Evolutionary conservation across 2,329 filamentous ascomycete genomes (phyloP).

Genomic region (Zalaria sp.): DNA sequence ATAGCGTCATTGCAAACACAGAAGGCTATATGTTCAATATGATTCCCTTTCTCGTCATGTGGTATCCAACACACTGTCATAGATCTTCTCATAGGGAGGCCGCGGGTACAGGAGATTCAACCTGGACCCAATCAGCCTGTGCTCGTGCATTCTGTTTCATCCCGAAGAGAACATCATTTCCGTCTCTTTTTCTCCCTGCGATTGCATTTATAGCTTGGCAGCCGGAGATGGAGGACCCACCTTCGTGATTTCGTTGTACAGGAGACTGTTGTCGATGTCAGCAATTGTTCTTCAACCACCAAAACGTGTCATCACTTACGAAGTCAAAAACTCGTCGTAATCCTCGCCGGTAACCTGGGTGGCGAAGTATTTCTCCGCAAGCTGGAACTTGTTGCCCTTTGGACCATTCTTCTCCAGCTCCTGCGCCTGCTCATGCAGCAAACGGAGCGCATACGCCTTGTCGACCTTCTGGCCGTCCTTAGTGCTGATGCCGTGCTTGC

Average conservation of each 20-base stretch:
- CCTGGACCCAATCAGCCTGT: no score
- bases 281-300: conserved; percentile 4
- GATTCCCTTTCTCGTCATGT: no score
- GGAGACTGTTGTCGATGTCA: conserved; percentile 39
- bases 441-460: conserved; percentile 75
- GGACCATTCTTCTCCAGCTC: conserved; percentile 59
- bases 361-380: conserved; percentile 87
- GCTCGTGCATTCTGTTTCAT: no score
- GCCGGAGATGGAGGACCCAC: conserved; percentile 48
- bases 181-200: no score
- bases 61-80: no score
- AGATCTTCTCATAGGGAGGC: no score
- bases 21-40: no score
- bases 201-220: conserved; percentile 25
- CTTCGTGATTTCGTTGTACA: conserved; percentile 80
- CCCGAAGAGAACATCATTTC: no score
- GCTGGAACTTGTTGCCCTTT: conserved; percentile 80
- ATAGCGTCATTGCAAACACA: no score
- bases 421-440: conserved; percentile 76
- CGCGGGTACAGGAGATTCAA: no score
- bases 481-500: conserved; percentile 57
- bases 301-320: conserved; percentile 39
- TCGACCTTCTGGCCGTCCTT: conserved; percentile 84
- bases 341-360: conserved; percentile 92
- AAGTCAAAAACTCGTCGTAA: conserved; percentile 90